Evolutionary conservation across 768 basidiomycete species (phyloP), one percentile per base, ranked within the genome.

Genomic region (Tricholoma matsutake): DNA sequence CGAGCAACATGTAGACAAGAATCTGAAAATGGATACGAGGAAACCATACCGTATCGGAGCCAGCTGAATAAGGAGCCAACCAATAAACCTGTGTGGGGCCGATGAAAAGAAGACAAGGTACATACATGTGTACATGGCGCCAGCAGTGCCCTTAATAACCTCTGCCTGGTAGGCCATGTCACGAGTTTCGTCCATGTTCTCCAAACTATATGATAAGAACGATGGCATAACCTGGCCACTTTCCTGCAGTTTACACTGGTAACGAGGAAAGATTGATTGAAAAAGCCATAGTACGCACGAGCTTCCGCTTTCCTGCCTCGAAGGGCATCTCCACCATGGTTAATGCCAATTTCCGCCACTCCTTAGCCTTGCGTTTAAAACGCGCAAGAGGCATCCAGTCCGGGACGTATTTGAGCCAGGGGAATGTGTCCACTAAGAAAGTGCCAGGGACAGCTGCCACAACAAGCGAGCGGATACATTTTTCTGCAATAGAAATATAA

Each of bases 271-370:
- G n/a, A n/a, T n/a, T n/a, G n/a, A n/a, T n/a, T n/a, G n/a, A n/a
- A n/a, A n/a, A n/a, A n/a, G n/a, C n/a, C n/a, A n/a, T n/a, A n/a
- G n/a, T n/a, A n/a, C n/a, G n/a, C n/a, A 57, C 56, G 5, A 68
- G 61, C 16, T 60, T 41, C 22, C 43, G 31, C 25, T 64, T 58
- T 0, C 55, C 53, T 16, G 59, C 63, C n/a, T 61, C 58, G 39
- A 64, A 74, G 1, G 73, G 74, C 16, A 60, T 22, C 0, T 69
- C 58, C 10, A 65, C n/a, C n/a, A n/a, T n/a, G n/a, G n/a, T n/a
- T n/a, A n/a, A n/a, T n/a, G n/a, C n/a, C n/a, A n/a, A n/a, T 5
- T 62, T 54, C 13, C 52, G 54, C 63, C 64, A 64, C 34, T 61
- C 61, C 20, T 28, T 58, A 10, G 67, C 67, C 43, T 65, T 63